These are phyloP conservation scores for Sicyos baderoa DNA, from an alignment of 306 rosid genomes.

Conservation along the genomic window DNA sequence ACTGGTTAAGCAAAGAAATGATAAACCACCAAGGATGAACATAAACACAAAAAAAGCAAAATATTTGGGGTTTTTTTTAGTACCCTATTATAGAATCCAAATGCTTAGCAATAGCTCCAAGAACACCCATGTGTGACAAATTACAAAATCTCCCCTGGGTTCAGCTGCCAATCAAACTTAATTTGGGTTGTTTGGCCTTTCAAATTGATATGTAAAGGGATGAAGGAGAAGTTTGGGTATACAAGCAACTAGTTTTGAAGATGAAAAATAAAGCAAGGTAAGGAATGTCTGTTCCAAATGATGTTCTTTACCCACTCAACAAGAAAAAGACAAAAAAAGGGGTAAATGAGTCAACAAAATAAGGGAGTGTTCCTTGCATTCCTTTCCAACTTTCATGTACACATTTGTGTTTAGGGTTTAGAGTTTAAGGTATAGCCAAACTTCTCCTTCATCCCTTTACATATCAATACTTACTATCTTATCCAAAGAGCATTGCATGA, in stretches of 20 bases:
- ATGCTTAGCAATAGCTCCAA: slow-evolving; percentile 55
- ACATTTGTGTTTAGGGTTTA: no score
- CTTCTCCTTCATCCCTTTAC: no score
- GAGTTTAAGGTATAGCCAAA: no score
- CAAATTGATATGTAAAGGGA: not conserved
- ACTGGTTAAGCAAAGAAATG: not conserved
- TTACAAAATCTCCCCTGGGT: not conserved
- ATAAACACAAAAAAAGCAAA: no score
- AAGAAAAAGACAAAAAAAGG: slow-evolving; percentile 25
- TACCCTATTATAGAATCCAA: slow-evolving; percentile 73
- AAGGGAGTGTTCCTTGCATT: not conserved
- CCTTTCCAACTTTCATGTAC: not conserved
- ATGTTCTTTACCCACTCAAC: slow-evolving; percentile 44
- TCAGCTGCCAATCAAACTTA: not conserved
- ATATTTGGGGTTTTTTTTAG: not conserved
- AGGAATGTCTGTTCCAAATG: slow-evolving; percentile 38
- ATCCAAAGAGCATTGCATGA: no score
- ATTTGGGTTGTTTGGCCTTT: not conserved
- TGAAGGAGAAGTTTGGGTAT: not conserved
- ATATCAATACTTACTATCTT: no score
- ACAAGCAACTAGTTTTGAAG: not conserved
- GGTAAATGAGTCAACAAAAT: no score
- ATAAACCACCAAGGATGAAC: not conserved
- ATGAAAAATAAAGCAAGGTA: slow-evolving; percentile 28
- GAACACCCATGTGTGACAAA: slow-evolving; percentile 47